Evolutionary conservation across 2,329 filamentous ascomycete species (phyloP).

Genomic region (Chaetomium sp.): DNA sequence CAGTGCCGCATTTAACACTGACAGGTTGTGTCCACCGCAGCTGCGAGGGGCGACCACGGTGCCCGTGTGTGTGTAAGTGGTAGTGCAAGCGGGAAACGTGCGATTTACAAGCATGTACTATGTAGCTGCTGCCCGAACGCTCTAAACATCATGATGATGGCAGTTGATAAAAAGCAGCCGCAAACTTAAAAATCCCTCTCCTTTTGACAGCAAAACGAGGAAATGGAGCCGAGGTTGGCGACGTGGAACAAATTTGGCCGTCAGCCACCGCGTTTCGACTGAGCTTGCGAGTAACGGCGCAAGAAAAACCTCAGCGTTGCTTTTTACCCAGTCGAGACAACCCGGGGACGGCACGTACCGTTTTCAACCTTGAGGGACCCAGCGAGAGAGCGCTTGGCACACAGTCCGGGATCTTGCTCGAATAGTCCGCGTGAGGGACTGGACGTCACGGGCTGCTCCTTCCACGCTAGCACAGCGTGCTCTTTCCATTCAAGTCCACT

Average conservation of each 20-base stretch:
- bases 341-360: constrained; percentile 11
- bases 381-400: constrained; percentile 1
- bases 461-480: constrained; percentile 4
- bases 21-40: background rate
- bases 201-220: background rate
- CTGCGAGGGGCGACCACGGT: background rate
- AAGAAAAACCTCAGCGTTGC: constrained; percentile 17
- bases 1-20: constrained; percentile 2
- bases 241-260: constrained; percentile 1
- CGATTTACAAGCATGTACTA: background rate
- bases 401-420: constrained; percentile 8
- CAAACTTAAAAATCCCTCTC: background rate
- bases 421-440: constrained; percentile 2
- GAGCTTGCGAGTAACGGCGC: constrained; percentile 21
- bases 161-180: background rate
- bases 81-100: constrained; percentile 1
- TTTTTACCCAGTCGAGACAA: constrained; percentile 14
- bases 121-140: background rate
- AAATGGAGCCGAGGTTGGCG: background rate
- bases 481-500: background rate
- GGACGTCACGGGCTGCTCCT: background rate
- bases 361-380: background rate
- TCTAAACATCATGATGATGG: background rate
- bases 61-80: constrained; percentile 9
- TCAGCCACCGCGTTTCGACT: constrained; percentile 28